Evolutionary conservation across 495 filamentous ascomycete species (phyloP).

Genomic region (Geoglossum glabrum): DNA sequence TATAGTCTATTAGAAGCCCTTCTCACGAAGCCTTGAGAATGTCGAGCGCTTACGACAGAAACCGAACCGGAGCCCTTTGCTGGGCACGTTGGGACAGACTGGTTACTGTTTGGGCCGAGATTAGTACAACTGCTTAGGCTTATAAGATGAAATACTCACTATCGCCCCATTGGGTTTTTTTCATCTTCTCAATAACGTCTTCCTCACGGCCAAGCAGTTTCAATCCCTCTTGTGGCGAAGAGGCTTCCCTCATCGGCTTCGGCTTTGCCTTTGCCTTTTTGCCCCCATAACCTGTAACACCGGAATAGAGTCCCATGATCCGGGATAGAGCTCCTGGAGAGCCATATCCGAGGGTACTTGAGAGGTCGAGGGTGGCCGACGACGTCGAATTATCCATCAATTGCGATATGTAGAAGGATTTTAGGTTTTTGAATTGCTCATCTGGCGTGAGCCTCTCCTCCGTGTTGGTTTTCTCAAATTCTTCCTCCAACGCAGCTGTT

Average conservation of each 20-base stretch:
- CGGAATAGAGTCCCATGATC: constrained; percentile 81
- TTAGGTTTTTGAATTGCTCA: constrained; percentile 16
- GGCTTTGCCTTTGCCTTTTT: constrained; percentile 50
- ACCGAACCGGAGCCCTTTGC: constrained; percentile 1
- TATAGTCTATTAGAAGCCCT: neutral
- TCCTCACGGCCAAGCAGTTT: constrained; percentile 11
- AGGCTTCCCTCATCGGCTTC: constrained; percentile 57
- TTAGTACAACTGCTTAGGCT: neutral
- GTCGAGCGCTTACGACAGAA: constrained; percentile 2
- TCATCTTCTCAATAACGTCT: constrained; percentile 11
- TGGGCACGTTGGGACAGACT: neutral
- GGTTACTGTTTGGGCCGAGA: neutral
- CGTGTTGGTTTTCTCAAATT: neutral
- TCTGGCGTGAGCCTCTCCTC: constrained; percentile 7
- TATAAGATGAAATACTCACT: constrained; percentile 3
- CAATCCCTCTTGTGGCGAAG: constrained; percentile 3
- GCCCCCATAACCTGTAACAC: constrained; percentile 27
- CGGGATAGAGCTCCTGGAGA: constrained; percentile 66
- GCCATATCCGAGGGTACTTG: constrained; percentile 41
- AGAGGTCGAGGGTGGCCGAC: constrained; percentile 28
- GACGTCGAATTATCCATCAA: constrained; percentile 35
- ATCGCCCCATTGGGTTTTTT: constrained; percentile 9
- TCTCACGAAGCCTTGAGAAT: neutral
- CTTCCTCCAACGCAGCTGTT: neutral
- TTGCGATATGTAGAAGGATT: constrained; percentile 31